Evolutionary conservation across 805 yeast genomes (phyloP), one percentile per base, ranked within the genome.

Genomic region (Starmera dryadoides): DNA sequence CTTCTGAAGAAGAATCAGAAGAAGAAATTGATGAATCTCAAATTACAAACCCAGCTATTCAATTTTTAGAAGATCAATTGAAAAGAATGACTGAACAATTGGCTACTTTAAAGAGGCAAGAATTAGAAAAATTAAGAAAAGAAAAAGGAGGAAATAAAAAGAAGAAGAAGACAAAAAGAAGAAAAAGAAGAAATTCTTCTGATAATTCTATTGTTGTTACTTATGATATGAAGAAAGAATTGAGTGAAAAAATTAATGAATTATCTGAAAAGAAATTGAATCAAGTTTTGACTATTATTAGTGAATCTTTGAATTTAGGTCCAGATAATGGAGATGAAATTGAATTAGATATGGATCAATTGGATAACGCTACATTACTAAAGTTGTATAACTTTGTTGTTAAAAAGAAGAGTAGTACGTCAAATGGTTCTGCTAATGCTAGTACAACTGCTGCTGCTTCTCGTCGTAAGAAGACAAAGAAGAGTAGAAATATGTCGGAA

Each of bases 201-300:
- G 58, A 25, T 42, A 44, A 48, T 51, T 42, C 58, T 48, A 39
- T 53, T 55, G 60, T 60, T 12, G 87, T 91, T 38, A 86, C 96
- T 0, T 93, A 86, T 58, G 98, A 89, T 55, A 91, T 91, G 98
- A 93, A 93, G 73, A 86, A 86, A 58, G 93, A 87, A 59, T 80
- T 93, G 42, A 78, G 88, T 40, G 97, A 88, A 55, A 80, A 80
- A 49, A 89, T 93, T 58, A 79, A 81, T 38, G 79, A 78, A 42
- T 64, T 80, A 46, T 75, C 87, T 33, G 94, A 88, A 48, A 78
- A 81, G 60, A 86, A 86, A 64, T 67, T 91, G 51, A 85, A 81
- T 50, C 82, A 84, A 43, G 95, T 88, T 26, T 73, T 91, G 45
- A 77, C 83, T 37, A 87, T 93, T 45, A 87, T 93, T 48, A 83